phyloP scores from a whole-genome alignment of 2,329 filamentous ascomycete species.

The Gaeumannomyces sp. region DNA sequence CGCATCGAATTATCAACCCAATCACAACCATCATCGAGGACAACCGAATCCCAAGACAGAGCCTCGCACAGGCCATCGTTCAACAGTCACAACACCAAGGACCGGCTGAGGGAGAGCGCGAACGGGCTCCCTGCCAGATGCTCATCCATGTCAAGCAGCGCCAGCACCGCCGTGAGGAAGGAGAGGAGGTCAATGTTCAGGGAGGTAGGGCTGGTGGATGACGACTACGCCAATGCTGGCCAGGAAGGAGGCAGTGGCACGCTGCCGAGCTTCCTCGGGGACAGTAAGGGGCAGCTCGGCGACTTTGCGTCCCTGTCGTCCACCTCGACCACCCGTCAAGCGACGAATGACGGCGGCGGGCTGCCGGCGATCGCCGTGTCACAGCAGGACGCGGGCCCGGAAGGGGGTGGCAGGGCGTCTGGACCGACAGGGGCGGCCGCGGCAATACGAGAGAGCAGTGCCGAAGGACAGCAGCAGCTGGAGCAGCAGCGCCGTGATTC shows the following conservation, averaged over 20 bases:
- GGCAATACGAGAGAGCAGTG: not conserved
- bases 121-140: slow-evolving; percentile 33
- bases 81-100: slow-evolving; percentile 43
- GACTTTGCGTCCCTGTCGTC: not conserved
- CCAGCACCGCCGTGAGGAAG: slow-evolving; percentile 37
- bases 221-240: slow-evolving; percentile 21
- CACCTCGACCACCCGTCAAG: not conserved
- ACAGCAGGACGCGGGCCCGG: slow-evolving; percentile 1
- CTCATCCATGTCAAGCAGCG: slow-evolving; percentile 9
- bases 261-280: not conserved
- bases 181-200: slow-evolving; percentile 46
- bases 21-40: not conserved
- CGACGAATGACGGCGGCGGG: not conserved
- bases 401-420: too few species aligned
- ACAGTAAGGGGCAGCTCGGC: slow-evolving; percentile 1
- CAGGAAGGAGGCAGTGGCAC: slow-evolving; percentile 17
- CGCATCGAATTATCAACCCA: not conserved
- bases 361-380: too few species aligned
- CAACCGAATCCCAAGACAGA: not conserved
- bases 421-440: not conserved
- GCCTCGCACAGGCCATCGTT: slow-evolving; percentile 36
- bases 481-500: not conserved
- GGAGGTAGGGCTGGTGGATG: slow-evolving; percentile 39
- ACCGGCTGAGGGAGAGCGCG: slow-evolving; percentile 45
- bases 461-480: slow-evolving; percentile 8